Evolutionary conservation across 345 rosid species (phyloP), one percentile per base, ranked within the genome.

Genomic region (Eucalyptus lansdowneana): DNA sequence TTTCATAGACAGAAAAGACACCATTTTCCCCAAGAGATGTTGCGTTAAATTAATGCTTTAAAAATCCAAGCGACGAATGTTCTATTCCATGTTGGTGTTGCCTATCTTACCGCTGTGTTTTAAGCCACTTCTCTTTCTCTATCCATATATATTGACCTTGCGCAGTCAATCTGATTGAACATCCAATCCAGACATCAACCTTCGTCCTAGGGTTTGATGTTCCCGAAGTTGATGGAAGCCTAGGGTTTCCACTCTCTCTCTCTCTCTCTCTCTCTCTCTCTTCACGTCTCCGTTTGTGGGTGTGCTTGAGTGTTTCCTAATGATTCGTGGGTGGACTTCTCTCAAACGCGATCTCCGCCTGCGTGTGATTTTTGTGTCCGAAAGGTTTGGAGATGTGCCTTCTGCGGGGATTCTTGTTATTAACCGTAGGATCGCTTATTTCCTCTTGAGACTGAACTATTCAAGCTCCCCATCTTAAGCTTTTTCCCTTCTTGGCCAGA

Each of bases 381-480:
- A 40, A 42, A 76, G 85, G 45, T 76, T 76, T 6, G 15, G 24
- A 76, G 29, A 22, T 40, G 85, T 19, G 85, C 14, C 85, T 40
- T 76, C 7, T 67, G 16, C 58, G 25, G 50, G 53, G 89, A 88
- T 87, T 91, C 87, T n/a, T 88, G 89, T 85, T 89, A 58, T 91
- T 91, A 47, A 87, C 95, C 95, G 47, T 16, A 51, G 93, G 93
- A 89, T 91, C 34, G 88, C 88, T n/a, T 27, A 53, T 87, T 89
- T 88, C 90, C 88, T 62, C 72, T 86, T 60, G 45, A 81, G 72
- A 81, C 42, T 50, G 85, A 76, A 76, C 47, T 76, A 21, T 21
- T 40, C 27, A 40, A 76, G 45, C 24, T 76, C 47, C 85, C 85
- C 24, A 11, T 40, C 83, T 76, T 31, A 22, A 80, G 19, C 50